A percentile compares a stretch with the other conserved stretches of the same genome.
phyloP scores from a whole-genome alignment of 352 stramenopile genomes.

The Pythium pyrilobum region DNA sequence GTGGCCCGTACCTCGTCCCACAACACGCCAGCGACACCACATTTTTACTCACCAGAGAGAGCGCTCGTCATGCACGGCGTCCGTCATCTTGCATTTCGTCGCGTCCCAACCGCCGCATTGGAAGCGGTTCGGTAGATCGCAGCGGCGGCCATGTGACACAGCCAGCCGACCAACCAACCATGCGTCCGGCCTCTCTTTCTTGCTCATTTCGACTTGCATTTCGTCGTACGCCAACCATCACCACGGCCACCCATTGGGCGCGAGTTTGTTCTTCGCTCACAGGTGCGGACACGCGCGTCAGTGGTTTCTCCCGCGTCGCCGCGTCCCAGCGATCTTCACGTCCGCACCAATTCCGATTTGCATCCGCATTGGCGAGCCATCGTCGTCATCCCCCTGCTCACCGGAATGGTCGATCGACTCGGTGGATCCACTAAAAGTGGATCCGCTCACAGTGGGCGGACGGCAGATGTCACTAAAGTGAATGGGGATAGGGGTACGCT shows the following conservation, averaged over 20 bases:
- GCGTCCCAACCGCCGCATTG: slow-evolving; percentile 12
- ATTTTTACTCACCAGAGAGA: too few species aligned
- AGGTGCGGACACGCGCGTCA: background rate
- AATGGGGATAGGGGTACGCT: slow-evolving; percentile 9
- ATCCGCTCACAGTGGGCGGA: background rate
- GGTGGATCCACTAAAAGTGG: background rate
- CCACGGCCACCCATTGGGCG: background rate
- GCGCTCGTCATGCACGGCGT: too few species aligned
- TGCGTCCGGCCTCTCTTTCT: background rate
- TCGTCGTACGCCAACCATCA: slow-evolving; percentile 7
- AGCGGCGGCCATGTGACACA: slow-evolving; percentile 6
- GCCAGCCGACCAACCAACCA: too few species aligned
- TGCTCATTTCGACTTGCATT: slow-evolving; percentile 10
- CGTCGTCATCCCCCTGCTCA: background rate
- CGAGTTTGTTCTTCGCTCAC: background rate
- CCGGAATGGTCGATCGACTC: background rate
- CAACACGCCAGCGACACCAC: background rate
- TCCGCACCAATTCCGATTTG: too few species aligned
- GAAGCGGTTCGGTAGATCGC: too few species aligned
- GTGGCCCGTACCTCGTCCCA: slow-evolving; percentile 25
- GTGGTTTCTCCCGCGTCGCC: background rate
- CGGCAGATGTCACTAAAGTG: slow-evolving; percentile 6
- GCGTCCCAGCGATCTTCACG: too few species aligned
- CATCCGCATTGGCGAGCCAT: too few species aligned
- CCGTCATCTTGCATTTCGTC: too few species aligned